Evolutionary conservation across 805 yeast genomes (phyloP).

Genomic region (Cyberlindnera sargentensis): DNA sequence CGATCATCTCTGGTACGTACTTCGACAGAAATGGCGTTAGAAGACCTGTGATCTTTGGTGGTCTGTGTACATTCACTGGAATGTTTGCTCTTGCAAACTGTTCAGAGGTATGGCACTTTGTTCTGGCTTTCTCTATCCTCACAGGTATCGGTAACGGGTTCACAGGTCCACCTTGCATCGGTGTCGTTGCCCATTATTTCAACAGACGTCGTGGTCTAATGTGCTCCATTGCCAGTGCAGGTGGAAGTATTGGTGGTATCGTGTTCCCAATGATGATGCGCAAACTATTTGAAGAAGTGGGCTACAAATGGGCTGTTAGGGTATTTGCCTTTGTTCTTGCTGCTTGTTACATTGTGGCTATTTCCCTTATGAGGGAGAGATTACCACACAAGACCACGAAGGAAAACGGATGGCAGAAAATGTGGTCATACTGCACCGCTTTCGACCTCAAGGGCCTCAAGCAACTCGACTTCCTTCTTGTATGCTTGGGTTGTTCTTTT

Average conservation of each 20-base stretch:
- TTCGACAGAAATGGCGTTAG: constrained; percentile 49
- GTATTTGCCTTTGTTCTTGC: constrained; percentile 38
- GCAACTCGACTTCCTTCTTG: constrained; percentile 35
- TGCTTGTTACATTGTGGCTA: constrained; percentile 27
- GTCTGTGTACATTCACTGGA: constrained; percentile 37
- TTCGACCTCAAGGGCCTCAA: constrained; percentile 31
- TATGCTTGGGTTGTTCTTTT: constrained; percentile 35
- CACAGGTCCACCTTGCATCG: constrained; percentile 48
- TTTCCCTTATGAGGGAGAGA: constrained; percentile 34
- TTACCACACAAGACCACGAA: constrained; percentile 21
- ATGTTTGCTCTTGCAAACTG: constrained; percentile 45
- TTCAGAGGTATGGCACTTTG: constrained; percentile 47
- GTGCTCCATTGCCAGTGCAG: constrained; percentile 38
- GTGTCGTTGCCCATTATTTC: constrained; percentile 62
- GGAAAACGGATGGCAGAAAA: constrained; percentile 22
- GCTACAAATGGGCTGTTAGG: constrained; percentile 52
- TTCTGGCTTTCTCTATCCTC: constrained; percentile 45
- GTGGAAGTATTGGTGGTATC: constrained; percentile 49
- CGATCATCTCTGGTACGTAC: constrained; percentile 47
- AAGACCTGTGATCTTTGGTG: constrained; percentile 34
- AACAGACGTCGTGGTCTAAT: constrained; percentile 48
- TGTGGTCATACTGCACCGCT: constrained; percentile 20
- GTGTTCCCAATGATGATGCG: constrained; percentile 46
- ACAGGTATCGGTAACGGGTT: constrained; percentile 56
- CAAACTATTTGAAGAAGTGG: constrained; percentile 35